A percentile compares a stretch with the other conserved stretches of the same genome.
These are phyloP conservation scores for Solanum chmielewskii DNA, from an alignment of 257 asterid genomes.

Conservation along the genomic window DNA sequence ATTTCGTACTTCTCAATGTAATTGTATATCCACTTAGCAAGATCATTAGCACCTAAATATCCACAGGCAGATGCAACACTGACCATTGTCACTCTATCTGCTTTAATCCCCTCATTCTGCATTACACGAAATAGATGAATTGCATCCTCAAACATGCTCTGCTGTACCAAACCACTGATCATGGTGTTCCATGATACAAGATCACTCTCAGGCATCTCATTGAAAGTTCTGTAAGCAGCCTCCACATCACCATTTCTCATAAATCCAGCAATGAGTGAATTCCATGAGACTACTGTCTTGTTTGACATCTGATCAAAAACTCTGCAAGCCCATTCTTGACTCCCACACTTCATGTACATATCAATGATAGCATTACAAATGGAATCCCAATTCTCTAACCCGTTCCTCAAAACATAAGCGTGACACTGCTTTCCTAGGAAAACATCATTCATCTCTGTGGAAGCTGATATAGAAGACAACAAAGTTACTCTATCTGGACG, in stretches of 20 bases:
- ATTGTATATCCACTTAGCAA: constrained; percentile 39
- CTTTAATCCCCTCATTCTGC: constrained; percentile 31
- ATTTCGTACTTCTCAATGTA: constrained; percentile 18
- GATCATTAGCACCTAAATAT: constrained; percentile 38
- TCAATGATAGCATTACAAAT: constrained; percentile 41
- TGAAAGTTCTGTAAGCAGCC: constrained; percentile 18
- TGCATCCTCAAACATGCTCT: constrained; percentile 28
- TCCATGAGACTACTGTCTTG: constrained; percentile 43
- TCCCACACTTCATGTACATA: constrained; percentile 38
- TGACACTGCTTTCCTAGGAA: constrained; percentile 37
- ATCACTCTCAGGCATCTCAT: constrained; percentile 35
- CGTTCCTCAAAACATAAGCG: constrained; percentile 34
- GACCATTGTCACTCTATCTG: constrained; percentile 46
- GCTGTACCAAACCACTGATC: constrained; percentile 32
- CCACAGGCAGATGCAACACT: constrained; percentile 54
- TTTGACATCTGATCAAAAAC: constrained; percentile 33
- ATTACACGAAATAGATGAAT: constrained; percentile 31
- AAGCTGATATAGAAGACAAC: constrained; percentile 34
- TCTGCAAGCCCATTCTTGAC: constrained; percentile 30
- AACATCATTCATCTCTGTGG: constrained; percentile 28
- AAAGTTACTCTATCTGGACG: constrained; percentile 44
- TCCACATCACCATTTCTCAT: constrained; percentile 35
- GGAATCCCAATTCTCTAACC: constrained; percentile 29
- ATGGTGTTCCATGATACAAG: constrained; percentile 52
- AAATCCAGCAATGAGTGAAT: constrained; percentile 40